Base-by-base conservation (phyloP, 192 early-diverging fungal species). In the Coemansia biformis region DNA sequence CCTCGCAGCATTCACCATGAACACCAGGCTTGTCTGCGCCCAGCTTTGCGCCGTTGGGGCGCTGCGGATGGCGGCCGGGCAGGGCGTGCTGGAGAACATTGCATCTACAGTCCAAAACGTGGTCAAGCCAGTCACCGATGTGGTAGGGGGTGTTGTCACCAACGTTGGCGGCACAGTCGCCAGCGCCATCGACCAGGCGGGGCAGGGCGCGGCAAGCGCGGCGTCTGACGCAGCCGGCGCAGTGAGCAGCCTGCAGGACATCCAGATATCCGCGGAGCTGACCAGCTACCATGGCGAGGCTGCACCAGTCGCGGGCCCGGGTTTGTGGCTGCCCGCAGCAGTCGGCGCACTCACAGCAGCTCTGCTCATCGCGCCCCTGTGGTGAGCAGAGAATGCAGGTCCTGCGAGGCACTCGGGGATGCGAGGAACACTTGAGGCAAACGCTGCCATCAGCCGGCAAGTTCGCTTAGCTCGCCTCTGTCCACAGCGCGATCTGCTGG, bases 261-360 rank as follows among this genome's bases (percentile, higher is more conserved):
- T 21, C 43, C 38, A 58, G 32, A 58, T 71, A 29, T 35, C 51
- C 4, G 32, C 48, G 0, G 55, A 71, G 30, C 55, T 71, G 23
- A 59, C 60, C 13, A 59, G 43, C 38, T 71, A 59, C 28, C 47
- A 71, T 31, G 56, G 31, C 33, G 24, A 5, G 13, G 42, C 22
- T 5, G 10, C 6, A 2, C 3, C 13, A 1, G 16, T 10, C 14
- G 4, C 4, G 14, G 13, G 4, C 34, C n/a, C 2, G 4, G 14
- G 34, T 6, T 7, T 12, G 9, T 19, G 16, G 9, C 21, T 12
- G 18, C 5, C 13, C 2, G 23, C 26, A 13, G 40, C 40, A 9
- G 8, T 10, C 29, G 29, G 5, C 4, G 29, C 8, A 1, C 7
- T 10, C 1, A 1, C 29, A 1, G 8, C 29, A 8, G 29, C 29